phyloP scores from a whole-genome alignment of 352 stramenopile species.

The Globisporangium cystogenes region DNA sequence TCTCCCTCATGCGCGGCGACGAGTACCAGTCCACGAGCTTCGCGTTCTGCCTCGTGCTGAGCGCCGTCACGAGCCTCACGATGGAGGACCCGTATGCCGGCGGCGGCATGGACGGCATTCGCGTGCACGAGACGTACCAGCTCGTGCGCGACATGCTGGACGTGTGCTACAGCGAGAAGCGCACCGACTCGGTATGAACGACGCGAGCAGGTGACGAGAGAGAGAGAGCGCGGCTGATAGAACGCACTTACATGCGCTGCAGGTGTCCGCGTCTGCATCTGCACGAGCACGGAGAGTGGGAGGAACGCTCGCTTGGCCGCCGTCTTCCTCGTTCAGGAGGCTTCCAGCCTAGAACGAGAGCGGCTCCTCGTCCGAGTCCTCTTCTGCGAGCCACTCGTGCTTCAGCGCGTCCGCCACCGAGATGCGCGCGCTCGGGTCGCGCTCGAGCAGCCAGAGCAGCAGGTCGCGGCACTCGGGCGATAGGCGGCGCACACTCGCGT shows the following conservation, averaged over 20 bases:
- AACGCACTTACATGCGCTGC: not conserved
- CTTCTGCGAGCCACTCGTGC: constrained; percentile 53
- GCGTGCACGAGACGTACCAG: constrained; percentile 45
- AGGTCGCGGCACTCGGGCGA: constrained; percentile 34
- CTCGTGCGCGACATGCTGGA: constrained; percentile 54
- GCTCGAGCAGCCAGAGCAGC: constrained; percentile 42
- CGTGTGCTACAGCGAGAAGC: constrained; percentile 26
- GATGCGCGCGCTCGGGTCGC: constrained; percentile 47
- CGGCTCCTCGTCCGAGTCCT: constrained; percentile 45
- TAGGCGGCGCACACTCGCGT: constrained; percentile 12
- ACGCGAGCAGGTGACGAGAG: not conserved
- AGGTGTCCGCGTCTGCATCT: not conserved
- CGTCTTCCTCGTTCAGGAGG: no score
- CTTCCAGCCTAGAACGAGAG: constrained; percentile 47
- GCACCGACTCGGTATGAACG: not conserved
- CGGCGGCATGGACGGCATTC: constrained; percentile 62
- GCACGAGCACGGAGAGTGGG: not conserved
- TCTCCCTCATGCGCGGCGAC: constrained; percentile 60
- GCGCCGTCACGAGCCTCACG: constrained; percentile 69
- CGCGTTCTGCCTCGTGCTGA: constrained; percentile 69
- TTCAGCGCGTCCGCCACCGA: constrained; percentile 37
- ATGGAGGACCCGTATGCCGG: constrained; percentile 82
- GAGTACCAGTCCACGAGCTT: constrained; percentile 58
- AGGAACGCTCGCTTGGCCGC: no score
- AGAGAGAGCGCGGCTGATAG: not conserved